Conservation (phyloP, 2,329 filamentous ascomycete species). For the Aspergillus hortae region DNA sequence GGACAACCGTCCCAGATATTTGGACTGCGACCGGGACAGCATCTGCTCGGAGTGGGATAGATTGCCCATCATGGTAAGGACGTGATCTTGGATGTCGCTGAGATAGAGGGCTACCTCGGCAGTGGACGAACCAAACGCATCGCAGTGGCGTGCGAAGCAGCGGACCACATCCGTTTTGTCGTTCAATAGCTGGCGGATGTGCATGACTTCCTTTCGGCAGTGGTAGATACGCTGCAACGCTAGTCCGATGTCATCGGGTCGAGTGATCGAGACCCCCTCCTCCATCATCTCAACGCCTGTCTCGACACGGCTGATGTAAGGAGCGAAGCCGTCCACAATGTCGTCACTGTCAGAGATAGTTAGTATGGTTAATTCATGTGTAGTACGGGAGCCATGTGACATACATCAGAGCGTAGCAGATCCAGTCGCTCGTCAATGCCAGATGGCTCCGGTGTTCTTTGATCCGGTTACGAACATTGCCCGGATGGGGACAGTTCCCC, state of each 20-base stretch:
- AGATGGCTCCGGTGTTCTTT: conserved; percentile 86
- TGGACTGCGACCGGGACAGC: conserved; percentile 82
- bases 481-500: conserved; percentile 73
- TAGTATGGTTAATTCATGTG: background rate
- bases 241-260: conserved; percentile 76
- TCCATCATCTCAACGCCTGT: conserved; percentile 83
- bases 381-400: conserved; percentile 24
- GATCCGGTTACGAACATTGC: conserved; percentile 85
- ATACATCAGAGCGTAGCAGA: conserved; percentile 93
- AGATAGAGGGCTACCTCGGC: conserved; percentile 93
- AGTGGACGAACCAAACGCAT: conserved; percentile 82
- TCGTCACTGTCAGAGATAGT: conserved; percentile 61
- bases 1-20: conserved; percentile 86
- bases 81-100: conserved; percentile 94
- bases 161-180: conserved; percentile 94
- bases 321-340: conserved; percentile 90
- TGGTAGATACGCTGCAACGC: conserved; percentile 82
- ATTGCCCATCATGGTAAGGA: conserved; percentile 96
- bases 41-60: conserved; percentile 93
- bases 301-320: conserved; percentile 79
- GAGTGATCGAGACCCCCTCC: conserved; percentile 84
- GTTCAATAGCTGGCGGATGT: conserved; percentile 80
- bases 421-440: conserved; percentile 89
- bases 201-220: conserved; percentile 86
- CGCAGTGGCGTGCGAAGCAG: conserved; percentile 94